Conservation (phyloP, 2,329 filamentous ascomycete genomes). For the Alternaria longipes region DNA sequence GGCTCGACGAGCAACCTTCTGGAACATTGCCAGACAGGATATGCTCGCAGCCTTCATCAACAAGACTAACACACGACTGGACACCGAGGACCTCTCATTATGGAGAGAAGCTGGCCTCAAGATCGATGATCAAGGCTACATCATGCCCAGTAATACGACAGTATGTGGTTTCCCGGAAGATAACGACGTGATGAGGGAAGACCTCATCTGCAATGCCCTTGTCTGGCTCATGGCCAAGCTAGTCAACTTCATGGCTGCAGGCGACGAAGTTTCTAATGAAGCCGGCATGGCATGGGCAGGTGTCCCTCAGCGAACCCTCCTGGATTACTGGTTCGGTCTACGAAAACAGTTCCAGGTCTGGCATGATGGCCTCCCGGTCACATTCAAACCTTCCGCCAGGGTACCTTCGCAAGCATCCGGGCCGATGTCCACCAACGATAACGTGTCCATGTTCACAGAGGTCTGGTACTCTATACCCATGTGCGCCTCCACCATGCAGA, state of each 20-base stretch:
- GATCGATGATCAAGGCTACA: conserved; percentile 63
- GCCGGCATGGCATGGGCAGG: conserved; percentile 53
- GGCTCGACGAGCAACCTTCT: conserved; percentile 68
- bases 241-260: conserved; percentile 69
- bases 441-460: conserved; percentile 60
- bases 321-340: conserved; percentile 64
- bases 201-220: conserved; percentile 70
- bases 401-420: conserved; percentile 47
- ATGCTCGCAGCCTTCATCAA: conserved; percentile 72
- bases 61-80: conserved; percentile 67
- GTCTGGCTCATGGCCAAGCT: conserved; percentile 73
- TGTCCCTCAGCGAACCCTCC: conserved; percentile 60
- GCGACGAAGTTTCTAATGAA: conserved; percentile 59
- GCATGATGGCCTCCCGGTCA: conserved; percentile 67
- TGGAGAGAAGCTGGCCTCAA: conserved; percentile 72
- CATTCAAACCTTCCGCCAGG: conserved; percentile 66
- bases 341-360: conserved; percentile 67
- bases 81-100: conserved; percentile 68
- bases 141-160: conserved; percentile 56
- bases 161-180: conserved; percentile 54
- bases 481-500: conserved; percentile 72
- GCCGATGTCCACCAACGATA: conserved; percentile 34
- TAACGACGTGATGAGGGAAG: conserved; percentile 66
- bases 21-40: conserved; percentile 73
- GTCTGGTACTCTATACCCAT: conserved; percentile 71